A percentile compares a stretch with the other conserved stretches of the same genome.
These are phyloP conservation scores for Globisporangium canariense DNA, from an alignment of 352 stramenopile species.

Conservation along the genomic window DNA sequence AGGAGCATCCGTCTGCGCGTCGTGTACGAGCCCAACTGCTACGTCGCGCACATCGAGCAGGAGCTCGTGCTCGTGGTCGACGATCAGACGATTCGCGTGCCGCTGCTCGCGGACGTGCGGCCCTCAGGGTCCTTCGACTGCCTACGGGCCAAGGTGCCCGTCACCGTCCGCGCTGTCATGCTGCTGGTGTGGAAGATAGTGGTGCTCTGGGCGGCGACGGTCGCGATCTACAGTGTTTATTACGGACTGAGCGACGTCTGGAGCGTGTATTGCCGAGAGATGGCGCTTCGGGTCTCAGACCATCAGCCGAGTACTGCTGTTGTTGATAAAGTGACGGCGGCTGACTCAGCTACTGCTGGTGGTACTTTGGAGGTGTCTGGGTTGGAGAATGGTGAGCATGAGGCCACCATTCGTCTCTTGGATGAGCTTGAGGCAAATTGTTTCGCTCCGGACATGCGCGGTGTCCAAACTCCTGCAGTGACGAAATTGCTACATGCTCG, in stretches of 20 bases:
- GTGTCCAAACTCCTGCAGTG: conserved; percentile 14
- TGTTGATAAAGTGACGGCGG: background rate
- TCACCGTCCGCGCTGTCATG: conserved; percentile 8
- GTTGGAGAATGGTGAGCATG: background rate
- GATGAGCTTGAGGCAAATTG: conserved; percentile 11
- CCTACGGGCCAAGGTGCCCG: conserved; percentile 21
- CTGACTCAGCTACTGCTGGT: background rate
- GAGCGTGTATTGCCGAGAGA: background rate
- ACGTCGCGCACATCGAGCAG: conserved; percentile 13
- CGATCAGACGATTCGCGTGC: conserved; percentile 24
- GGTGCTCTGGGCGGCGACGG: background rate
- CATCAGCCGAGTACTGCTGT: background rate
- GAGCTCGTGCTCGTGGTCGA: conserved; percentile 33
- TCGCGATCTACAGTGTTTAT: conserved; percentile 1
- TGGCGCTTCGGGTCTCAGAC: background rate
- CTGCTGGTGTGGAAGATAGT: conserved; percentile 19
- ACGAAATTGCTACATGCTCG: conserved; percentile 14
- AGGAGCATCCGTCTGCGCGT: background rate
- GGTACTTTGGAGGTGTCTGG: background rate
- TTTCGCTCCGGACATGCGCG: background rate
- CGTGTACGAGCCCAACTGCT: conserved; percentile 28
- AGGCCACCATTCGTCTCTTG: background rate
- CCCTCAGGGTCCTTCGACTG: conserved; percentile 27
- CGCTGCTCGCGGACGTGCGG: conserved; percentile 14
- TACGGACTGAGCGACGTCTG: background rate